Evolutionary conservation across 2,329 filamentous ascomycete species (phyloP).

Genomic region (Epichloe baconii): DNA sequence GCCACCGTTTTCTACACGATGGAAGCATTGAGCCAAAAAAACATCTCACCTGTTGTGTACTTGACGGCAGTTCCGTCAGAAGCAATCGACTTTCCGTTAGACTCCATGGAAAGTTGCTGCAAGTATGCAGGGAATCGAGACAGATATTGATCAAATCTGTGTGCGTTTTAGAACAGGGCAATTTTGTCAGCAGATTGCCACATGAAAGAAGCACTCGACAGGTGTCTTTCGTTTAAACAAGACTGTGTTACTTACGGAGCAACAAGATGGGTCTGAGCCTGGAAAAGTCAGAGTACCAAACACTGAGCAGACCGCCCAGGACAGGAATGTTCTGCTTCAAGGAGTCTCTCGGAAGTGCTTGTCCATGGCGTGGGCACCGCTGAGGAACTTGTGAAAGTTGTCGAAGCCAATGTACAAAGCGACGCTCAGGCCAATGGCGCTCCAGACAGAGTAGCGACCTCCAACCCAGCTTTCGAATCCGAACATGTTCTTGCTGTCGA

Average conservation of each 20-base stretch:
- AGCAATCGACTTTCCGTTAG: constrained; percentile 94
- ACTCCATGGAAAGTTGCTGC: constrained; percentile 99
- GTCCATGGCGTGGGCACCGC: constrained; percentile 94
- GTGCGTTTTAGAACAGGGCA: constrained; percentile 3
- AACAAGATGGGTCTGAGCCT: constrained; percentile 92
- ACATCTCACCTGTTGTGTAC: constrained; percentile 68
- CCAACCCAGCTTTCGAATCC: constrained; percentile 98
- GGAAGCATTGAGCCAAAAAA: neutral
- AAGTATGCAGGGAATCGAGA: constrained; percentile 98
- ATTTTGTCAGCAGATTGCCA: neutral
- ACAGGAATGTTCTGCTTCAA: constrained; percentile 91
- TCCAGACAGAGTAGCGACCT: constrained; percentile 97
- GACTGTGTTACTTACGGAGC: constrained; percentile 55
- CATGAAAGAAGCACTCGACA: neutral
- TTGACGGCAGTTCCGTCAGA: constrained; percentile 81
- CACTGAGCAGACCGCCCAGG: constrained; percentile 81
- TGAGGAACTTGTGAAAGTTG: constrained; percentile 94
- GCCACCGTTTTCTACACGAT: too few species aligned
- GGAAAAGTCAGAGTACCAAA: constrained; percentile 99
- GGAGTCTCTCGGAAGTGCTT: constrained; percentile 86
- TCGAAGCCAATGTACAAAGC: constrained; percentile 92
- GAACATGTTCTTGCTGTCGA: constrained; percentile 99
- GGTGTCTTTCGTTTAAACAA: neutral
- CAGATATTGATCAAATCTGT: constrained; percentile 92
- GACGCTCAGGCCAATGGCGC: constrained; percentile 90